These are phyloP conservation scores for Citrus sinensis DNA, from an alignment of 345 rosid genomes.

Conservation along the genomic window DNA sequence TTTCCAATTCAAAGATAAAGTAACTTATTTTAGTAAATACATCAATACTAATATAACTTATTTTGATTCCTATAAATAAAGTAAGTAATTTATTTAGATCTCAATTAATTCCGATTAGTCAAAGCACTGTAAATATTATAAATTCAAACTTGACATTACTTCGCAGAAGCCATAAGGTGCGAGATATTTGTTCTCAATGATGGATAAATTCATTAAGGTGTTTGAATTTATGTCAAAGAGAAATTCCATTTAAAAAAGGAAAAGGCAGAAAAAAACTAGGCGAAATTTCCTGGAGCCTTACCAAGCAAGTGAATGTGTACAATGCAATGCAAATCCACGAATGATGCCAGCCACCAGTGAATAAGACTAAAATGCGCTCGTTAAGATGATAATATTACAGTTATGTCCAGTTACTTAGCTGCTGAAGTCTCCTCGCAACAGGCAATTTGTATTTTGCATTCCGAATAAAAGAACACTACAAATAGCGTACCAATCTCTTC, in stretches of 20 bases:
- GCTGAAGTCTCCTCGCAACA: constrained; percentile 15
- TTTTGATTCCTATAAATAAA: too few species aligned
- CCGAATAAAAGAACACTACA: not conserved
- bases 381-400: not conserved
- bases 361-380: constrained; percentile 30
- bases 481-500: constrained; percentile 6
- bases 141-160: too few species aligned
- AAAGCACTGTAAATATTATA: too few species aligned
- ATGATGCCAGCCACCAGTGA: not conserved
- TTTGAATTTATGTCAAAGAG: not conserved
- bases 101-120: too few species aligned
- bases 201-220: not conserved
- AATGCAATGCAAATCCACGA: not conserved
- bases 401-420: constrained; percentile 12
- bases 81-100: too few species aligned
- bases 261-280: not conserved
- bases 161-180: too few species aligned
- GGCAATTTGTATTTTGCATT: not conserved
- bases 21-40: too few species aligned
- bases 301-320: not conserved
- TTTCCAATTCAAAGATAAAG: too few species aligned
- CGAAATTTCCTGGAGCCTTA: not conserved
- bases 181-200: too few species aligned
- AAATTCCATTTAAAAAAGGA: not conserved
- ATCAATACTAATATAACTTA: too few species aligned